Conservation (phyloP, 441 rosid genomes). For the Populus hybrid region DNA sequence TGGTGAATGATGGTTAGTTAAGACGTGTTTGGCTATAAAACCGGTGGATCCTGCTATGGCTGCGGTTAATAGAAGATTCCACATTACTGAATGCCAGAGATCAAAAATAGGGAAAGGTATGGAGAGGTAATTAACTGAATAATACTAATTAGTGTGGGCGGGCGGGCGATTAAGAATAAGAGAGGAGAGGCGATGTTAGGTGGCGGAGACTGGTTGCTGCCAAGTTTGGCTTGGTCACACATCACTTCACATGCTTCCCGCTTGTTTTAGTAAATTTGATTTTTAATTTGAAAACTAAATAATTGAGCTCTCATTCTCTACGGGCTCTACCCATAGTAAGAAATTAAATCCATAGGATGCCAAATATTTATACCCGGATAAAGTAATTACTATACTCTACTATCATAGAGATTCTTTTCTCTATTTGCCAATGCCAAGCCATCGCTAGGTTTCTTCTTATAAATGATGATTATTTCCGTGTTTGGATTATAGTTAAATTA, state of each 20-base stretch:
- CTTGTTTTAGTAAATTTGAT: slow-evolving; percentile 25
- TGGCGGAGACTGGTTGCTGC: slow-evolving; percentile 14
- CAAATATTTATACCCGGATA: no score
- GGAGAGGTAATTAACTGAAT: not conserved
- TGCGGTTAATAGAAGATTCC: slow-evolving; percentile 71
- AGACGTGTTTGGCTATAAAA: slow-evolving; percentile 56
- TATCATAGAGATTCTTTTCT: no score
- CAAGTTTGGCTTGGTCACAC: not conserved
- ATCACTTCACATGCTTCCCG: slow-evolving; percentile 55
- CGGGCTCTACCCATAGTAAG: not conserved
- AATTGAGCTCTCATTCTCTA: not conserved
- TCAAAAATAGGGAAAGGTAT: not conserved
- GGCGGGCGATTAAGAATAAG: not conserved
- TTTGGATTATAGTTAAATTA: no score
- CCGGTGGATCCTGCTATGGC: slow-evolving; percentile 80
- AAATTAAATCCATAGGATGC: not conserved
- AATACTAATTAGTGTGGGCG: not conserved
- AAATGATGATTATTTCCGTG: no score
- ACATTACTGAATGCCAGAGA: slow-evolving; percentile 33
- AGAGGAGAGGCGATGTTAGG: slow-evolving; percentile 13
- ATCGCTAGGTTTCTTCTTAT: no score
- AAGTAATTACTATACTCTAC: no score
- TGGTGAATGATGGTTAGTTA: slow-evolving; percentile 1
- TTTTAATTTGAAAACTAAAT: slow-evolving; percentile 12
- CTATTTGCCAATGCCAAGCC: no score